These are phyloP conservation scores for Bryoerythrophyllum caledonicum DNA, from an alignment of 225 moss, liverwort and hornwort species.

Conservation along the genomic window DNA sequence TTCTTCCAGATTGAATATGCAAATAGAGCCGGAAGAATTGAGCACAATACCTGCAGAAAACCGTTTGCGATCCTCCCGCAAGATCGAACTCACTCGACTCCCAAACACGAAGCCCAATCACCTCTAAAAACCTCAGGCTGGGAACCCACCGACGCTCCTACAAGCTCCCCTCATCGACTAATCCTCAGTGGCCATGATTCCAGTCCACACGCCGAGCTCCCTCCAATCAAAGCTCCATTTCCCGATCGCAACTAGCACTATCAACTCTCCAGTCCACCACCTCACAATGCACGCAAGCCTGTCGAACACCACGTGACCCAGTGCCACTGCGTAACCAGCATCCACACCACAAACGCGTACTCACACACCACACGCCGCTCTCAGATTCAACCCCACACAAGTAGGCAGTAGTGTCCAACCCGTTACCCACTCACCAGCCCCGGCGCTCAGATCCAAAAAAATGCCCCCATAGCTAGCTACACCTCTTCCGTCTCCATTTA, in stretches of 20 bases:
- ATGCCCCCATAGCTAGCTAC: neutral
- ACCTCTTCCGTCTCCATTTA: no score
- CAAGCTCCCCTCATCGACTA: constrained; percentile 12
- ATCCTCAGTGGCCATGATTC: neutral
- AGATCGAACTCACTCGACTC: neutral
- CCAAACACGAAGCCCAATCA: neutral
- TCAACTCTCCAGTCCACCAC: constrained; percentile 6
- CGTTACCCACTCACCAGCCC: neutral
- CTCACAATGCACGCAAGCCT: constrained; percentile 1
- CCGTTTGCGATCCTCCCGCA: neutral
- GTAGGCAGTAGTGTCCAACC: neutral
- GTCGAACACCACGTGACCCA: no score
- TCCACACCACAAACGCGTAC: neutral
- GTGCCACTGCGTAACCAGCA: neutral
- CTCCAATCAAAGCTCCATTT: neutral
- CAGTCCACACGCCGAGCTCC: neutral
- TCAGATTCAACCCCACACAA: constrained; percentile 1
- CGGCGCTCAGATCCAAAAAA: neutral
- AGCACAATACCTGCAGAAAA: neutral
- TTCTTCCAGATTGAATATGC: neutral
- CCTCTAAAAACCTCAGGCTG: neutral
- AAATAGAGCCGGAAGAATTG: neutral
- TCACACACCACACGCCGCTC: neutral
- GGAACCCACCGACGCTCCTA: neutral
- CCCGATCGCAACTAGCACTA: constrained; percentile 3